Conservation (phyloP, 208 protist genomes). For the Naegleria lovaniensis region DNA sequence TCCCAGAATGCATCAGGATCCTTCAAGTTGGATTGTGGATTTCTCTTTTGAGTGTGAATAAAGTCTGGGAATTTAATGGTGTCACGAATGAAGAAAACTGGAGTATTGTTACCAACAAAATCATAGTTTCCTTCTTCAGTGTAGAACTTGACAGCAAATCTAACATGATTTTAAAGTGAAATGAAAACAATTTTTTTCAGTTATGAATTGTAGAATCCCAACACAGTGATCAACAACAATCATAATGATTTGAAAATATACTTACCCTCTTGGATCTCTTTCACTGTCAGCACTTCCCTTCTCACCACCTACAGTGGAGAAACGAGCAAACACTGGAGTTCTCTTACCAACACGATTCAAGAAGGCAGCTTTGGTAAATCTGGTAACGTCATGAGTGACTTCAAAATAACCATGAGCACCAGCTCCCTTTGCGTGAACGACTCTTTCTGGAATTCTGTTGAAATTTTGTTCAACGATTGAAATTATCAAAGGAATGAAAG, state of each 20-base stretch:
- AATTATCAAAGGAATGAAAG: too few relatives aligned
- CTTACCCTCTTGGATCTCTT: slow-evolving; percentile 47
- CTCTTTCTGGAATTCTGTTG: slow-evolving; percentile 37
- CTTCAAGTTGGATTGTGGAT: slow-evolving; percentile 56
- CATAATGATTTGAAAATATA: too few relatives aligned
- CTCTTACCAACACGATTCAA: slow-evolving; percentile 57
- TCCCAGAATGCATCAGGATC: slow-evolving; percentile 59
- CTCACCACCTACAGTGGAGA: slow-evolving; percentile 68
- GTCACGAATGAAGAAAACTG: slow-evolving; percentile 65
- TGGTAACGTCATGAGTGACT: slow-evolving; percentile 39
- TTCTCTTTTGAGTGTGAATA: slow-evolving; percentile 64
- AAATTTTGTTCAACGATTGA: background rate
- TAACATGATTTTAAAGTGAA: background rate
- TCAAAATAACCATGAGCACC: slow-evolving; percentile 35
- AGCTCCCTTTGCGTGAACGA: slow-evolving; percentile 38
- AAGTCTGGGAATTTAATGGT: slow-evolving; percentile 51
- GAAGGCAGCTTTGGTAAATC: slow-evolving; percentile 60
- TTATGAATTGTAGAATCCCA: too few relatives aligned
- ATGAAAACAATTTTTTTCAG: too few relatives aligned
- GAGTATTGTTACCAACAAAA: slow-evolving; percentile 63
- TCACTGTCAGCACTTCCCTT: slow-evolving; percentile 55
- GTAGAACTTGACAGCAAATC: slow-evolving; percentile 65
- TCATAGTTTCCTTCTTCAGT: slow-evolving; percentile 73
- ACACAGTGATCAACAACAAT: too few relatives aligned
- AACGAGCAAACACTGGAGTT: slow-evolving; percentile 63